phyloP scores from a whole-genome alignment of 176 grass and related monocot genomes.

The Oryza glaberrima region DNA sequence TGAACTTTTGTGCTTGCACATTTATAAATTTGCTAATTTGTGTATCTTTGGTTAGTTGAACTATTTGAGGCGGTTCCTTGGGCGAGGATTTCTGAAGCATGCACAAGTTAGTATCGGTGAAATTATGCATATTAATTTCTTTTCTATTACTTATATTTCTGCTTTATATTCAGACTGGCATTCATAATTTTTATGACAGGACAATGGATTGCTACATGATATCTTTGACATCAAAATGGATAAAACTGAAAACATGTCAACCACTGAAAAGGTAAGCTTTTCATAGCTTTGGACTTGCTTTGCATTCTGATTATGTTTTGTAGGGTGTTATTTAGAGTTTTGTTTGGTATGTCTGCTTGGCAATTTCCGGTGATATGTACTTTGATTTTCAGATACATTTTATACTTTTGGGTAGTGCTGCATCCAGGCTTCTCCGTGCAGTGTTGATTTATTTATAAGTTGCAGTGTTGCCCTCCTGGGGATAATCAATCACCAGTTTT shows the following conservation, averaged over 20 bases:
- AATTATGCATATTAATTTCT: too few species aligned
- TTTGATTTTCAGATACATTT: too few species aligned
- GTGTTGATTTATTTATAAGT: too few species aligned
- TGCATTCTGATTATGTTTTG: too few species aligned
- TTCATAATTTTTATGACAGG: conserved; percentile 40
- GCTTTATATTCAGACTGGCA: not conserved
- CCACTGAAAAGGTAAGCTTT: conserved; percentile 60
- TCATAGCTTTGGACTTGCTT: not conserved
- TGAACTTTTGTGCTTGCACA: not conserved
- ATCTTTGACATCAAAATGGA: conserved; percentile 74
- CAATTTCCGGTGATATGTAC: too few species aligned
- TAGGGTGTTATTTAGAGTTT: too few species aligned
- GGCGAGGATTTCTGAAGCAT: conserved; percentile 93
- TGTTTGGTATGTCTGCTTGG: too few species aligned
- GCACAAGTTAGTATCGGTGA: conserved; percentile 55
- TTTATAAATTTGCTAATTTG: conserved; percentile 36
- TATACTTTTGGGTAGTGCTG: too few species aligned
- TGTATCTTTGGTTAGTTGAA: conserved; percentile 59
- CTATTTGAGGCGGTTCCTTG: conserved; percentile 77
- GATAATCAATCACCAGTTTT: not conserved
- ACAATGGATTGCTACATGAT: conserved; percentile 83
- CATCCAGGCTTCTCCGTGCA: too few species aligned
- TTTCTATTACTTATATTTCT: too few species aligned
- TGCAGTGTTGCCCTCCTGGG: too few species aligned
- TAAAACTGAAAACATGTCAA: conserved; percentile 65